phyloP scores from a whole-genome alignment of 2,329 filamentous ascomycete species.

The Ophiostoma pallidulum region DNA sequence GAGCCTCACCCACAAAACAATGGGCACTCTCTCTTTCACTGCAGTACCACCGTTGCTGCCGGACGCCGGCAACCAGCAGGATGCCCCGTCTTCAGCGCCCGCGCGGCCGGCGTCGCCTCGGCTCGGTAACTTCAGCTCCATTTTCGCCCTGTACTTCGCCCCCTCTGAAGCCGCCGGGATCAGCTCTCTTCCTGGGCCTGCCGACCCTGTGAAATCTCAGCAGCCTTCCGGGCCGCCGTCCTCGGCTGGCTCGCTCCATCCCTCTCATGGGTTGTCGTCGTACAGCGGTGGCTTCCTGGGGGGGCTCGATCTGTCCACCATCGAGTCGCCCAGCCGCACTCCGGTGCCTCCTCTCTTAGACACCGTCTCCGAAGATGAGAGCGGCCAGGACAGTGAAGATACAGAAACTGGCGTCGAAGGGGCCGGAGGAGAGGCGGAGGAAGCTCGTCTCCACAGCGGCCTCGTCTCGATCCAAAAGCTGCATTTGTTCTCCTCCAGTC shows the following conservation, averaged over 20 bases:
- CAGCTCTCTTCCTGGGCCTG: background rate
- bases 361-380: slow-evolving; percentile 4
- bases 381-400: background rate
- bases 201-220: background rate
- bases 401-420: slow-evolving; percentile 1
- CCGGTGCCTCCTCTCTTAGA: slow-evolving; percentile 3
- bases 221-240: background rate
- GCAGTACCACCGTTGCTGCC: background rate
- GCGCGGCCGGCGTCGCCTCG: slow-evolving; percentile 6
- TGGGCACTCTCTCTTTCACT: background rate
- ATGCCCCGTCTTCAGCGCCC: background rate
- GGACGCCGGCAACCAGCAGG: background rate
- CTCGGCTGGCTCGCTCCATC: background rate
- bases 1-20: slow-evolving; percentile 8
- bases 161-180: background rate
- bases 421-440: background rate
- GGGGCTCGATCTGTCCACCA: slow-evolving; percentile 9
- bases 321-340: background rate
- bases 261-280: background rate
- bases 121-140: slow-evolving; percentile 14
- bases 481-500: background rate
- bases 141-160: slow-evolving; percentile 3
- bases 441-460: too few relatives aligned
- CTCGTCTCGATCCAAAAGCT: background rate
- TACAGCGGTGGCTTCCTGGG: slow-evolving; percentile 9